A percentile compares a stretch with the other conserved stretches of the same genome.
These are phyloP conservation scores for Hymenoscyphus albidus DNA, from an alignment of 2,329 filamentous ascomycete species.

Conservation along the genomic window DNA sequence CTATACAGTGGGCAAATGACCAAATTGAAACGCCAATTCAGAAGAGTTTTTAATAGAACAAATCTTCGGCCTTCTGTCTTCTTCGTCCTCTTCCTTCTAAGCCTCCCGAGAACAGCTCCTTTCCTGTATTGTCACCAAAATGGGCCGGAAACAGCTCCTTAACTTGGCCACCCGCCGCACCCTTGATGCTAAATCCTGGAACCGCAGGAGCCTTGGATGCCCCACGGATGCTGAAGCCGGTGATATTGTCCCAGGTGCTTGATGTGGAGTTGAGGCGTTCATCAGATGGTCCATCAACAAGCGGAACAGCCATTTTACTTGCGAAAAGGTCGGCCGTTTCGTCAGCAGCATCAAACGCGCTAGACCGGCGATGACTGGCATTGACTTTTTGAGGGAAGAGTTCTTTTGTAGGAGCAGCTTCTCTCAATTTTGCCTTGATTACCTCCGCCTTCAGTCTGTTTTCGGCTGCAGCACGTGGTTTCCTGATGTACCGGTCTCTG, in stretches of 20 bases:
- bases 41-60: slow-evolving; percentile 54
- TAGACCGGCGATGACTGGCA: slow-evolving; percentile 44
- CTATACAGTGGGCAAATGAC: neutral
- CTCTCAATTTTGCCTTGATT: slow-evolving; percentile 38
- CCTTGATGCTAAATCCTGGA: slow-evolving; percentile 63
- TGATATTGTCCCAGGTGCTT: slow-evolving; percentile 26
- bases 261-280: slow-evolving; percentile 13
- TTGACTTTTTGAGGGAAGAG: slow-evolving; percentile 51
- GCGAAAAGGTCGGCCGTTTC: slow-evolving; percentile 50
- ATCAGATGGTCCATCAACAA: slow-evolving; percentile 44
- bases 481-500: slow-evolving; percentile 11
- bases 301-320: slow-evolving; percentile 45
- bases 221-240: slow-evolving; percentile 58
- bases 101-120: slow-evolving; percentile 65
- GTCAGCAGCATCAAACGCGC: slow-evolving; percentile 51
- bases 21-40: neutral
- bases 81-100: slow-evolving; percentile 54
- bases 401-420: slow-evolving; percentile 39
- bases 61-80: slow-evolving; percentile 67
- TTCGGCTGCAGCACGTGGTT: slow-evolving; percentile 29
- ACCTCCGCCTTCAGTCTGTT: slow-evolving; percentile 45
- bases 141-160: slow-evolving; percentile 69
- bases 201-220: slow-evolving; percentile 45
- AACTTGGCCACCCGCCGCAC: slow-evolving; percentile 52
- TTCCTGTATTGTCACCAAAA: slow-evolving; percentile 57